Conservation (phyloP, 257 asterid genomes). For the Cordia subcordata region DNA sequence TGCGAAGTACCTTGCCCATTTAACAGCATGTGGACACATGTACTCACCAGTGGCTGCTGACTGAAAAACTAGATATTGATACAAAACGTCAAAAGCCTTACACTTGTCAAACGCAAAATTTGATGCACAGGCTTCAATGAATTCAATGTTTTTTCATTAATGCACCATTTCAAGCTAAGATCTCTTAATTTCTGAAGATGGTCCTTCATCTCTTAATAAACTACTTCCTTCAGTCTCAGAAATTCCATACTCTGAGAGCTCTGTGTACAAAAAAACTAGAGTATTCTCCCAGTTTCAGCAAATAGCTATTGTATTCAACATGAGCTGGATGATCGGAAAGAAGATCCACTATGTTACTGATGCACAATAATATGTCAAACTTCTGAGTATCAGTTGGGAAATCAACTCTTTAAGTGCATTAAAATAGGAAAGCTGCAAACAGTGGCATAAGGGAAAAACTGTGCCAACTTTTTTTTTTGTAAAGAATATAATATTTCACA, state of each 20-base stretch:
- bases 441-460: conserved; percentile 18
- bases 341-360: conserved; percentile 94
- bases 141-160: conserved; percentile 72
- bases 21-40: neutral
- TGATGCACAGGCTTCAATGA: conserved; percentile 87
- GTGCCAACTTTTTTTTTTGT: conserved; percentile 12
- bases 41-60: neutral
- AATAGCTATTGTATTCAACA: conserved; percentile 58
- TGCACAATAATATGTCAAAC: conserved; percentile 72
- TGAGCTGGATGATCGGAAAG: conserved; percentile 84
- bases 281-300: conserved; percentile 48
- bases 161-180: conserved; percentile 79
- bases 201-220: conserved; percentile 66
- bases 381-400: conserved; percentile 58
- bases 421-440: conserved; percentile 67
- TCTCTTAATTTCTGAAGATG: conserved; percentile 43
- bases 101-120: conserved; percentile 83
- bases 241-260: conserved; percentile 56
- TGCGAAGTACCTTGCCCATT: neutral
- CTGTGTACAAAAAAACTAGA: conserved; percentile 21
- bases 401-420: conserved; percentile 71
- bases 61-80: neutral
- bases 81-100: conserved; percentile 28
- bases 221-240: conserved; percentile 89
- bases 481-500: conserved; percentile 1